phyloP scores from a whole-genome alignment of 257 asterid species.

The Cruciata laevipes region DNA sequence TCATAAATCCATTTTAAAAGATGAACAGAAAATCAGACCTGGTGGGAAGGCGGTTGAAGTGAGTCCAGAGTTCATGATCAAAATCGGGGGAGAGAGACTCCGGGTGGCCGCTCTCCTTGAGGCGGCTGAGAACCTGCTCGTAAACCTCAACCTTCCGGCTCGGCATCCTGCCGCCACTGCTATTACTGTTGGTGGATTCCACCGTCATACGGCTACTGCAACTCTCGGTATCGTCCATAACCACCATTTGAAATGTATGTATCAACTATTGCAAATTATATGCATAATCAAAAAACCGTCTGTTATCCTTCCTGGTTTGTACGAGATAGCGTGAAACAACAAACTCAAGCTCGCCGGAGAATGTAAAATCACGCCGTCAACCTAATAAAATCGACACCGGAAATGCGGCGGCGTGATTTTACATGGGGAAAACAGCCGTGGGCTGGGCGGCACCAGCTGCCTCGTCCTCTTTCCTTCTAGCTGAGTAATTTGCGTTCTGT shows the following conservation, averaged over 20 bases:
- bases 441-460: not conserved
- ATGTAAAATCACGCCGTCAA: too few relatives aligned
- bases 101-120: constrained; percentile 53
- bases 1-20: too few relatives aligned
- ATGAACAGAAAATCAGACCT: constrained; percentile 32
- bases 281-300: too few relatives aligned
- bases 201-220: constrained; percentile 62
- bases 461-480: too few relatives aligned
- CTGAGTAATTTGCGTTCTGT: not conserved
- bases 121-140: constrained; percentile 84
- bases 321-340: too few relatives aligned
- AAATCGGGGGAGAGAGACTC: constrained; percentile 71
- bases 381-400: too few relatives aligned
- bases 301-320: too few relatives aligned
- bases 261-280: not conserved
- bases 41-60: constrained; percentile 86
- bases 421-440: not conserved
- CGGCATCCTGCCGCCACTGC: constrained; percentile 32
- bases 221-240: constrained; percentile 74
- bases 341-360: too few relatives aligned
- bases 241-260: constrained; percentile 53
- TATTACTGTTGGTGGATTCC: constrained; percentile 32
- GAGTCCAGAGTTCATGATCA: constrained; percentile 79
- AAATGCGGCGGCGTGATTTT: not conserved
- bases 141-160: constrained; percentile 70